phyloP scores from a whole-genome alignment of 257 asterid genomes.

The Jacaranda mimosifolia region DNA sequence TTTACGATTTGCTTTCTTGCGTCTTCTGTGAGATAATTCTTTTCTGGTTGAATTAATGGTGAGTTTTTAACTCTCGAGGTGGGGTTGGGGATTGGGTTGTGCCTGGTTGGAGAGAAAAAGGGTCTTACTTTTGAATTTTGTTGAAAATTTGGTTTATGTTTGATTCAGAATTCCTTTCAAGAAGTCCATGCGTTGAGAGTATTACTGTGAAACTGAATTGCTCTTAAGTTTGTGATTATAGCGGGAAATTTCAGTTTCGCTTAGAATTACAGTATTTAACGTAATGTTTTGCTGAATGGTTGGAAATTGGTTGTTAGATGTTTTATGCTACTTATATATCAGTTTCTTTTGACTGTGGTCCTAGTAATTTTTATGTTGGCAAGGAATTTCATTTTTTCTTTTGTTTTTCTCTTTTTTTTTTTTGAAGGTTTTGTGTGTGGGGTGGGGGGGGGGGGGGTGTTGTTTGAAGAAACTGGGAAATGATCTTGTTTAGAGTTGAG shows the following conservation, averaged over 20 bases:
- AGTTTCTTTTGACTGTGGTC: neutral
- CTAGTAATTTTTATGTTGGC: neutral
- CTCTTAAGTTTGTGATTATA: neutral
- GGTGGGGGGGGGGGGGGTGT: no score
- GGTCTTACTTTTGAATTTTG: neutral
- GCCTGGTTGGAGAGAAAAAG: neutral
- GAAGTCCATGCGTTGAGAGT: neutral
- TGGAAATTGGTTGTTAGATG: neutral
- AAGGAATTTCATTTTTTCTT: conserved; percentile 1
- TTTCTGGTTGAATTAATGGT: neutral
- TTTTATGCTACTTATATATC: neutral
- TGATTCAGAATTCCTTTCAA: conserved; percentile 8
- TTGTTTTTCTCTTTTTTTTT: no score
- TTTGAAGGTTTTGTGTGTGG: no score
- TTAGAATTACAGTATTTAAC: neutral
- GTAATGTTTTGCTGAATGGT: neutral
- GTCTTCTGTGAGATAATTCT: neutral
- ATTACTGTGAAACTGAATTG: neutral
- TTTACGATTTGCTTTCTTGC: neutral
- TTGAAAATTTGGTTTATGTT: neutral
- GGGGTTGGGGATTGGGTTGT: neutral
- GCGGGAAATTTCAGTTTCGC: neutral
- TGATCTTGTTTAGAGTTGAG: no score
- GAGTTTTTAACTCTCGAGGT: neutral
- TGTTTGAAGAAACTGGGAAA: neutral